Base-by-base conservation (phyloP, 345 rosid species). In the Dipteronia sinensis region DNA sequence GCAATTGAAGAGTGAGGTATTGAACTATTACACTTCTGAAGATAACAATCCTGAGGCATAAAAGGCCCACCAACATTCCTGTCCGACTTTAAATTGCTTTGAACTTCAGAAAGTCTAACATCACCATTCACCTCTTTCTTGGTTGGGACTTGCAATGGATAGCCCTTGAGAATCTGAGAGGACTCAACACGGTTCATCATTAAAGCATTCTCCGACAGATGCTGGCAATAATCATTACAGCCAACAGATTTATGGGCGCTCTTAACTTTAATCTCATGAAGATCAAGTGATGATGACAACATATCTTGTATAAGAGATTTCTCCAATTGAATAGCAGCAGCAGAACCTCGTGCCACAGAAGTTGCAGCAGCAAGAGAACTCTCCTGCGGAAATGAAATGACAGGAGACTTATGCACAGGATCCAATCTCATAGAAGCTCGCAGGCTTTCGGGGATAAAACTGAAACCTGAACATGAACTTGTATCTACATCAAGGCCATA, bases 11-110 rank as follows among this genome's bases (percentile, higher is more conserved):
- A 23, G 64, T 71, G 77, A 72, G 81, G 61, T 44, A 72, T 79
- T 22, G 82, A 44, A 70, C 79, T 82, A 69, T 65, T 87, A 81
- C 97, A 90, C 82, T 89, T 95, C 72, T 56, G 85, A 75, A 90
- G 90, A 77, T 80, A 77, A 83, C 84, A 82, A 78, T 85, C 89
- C 61, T 80, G 87, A 42, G 79, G 65, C 47, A 71, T 66, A 78
- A 49, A 71, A 55, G 69, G 82, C 49, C 74, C 44, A 47, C 78
- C 15, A 3, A 74, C 10, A 80, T 68, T 79, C 71, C 82, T 72
- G 25, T 81, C 88, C 1, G 78, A 67, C 65, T 83, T 81, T 13
- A 70, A 56, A 67, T 64, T 58, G 49, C 82, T 77, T 82, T 83
- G 80, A 81, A 77, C 78, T 77, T 88, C 82, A 74, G 87, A 82